Evolutionary conservation across 306 rosid genomes (phyloP).

Genomic region (Sicyos baderoa): DNA sequence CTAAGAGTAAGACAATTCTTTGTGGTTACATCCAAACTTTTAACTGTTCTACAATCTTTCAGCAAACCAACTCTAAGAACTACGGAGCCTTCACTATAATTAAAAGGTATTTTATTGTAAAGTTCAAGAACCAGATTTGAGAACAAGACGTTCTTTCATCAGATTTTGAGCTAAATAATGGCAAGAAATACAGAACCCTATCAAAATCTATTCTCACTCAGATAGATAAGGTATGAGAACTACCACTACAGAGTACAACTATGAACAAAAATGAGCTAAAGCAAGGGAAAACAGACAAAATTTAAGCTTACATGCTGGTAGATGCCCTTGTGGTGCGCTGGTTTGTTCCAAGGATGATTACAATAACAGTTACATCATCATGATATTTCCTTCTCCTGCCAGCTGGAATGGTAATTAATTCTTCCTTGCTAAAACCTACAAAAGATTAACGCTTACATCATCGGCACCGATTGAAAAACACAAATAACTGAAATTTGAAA

Average conservation of each 20-base stretch:
- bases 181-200: constrained; percentile 14
- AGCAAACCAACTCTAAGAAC: neutral
- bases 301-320: constrained; percentile 37
- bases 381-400: constrained; percentile 96
- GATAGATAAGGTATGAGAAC: constrained; percentile 1
- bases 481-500: no score
- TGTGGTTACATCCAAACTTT: constrained; percentile 4
- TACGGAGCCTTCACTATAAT: constrained; percentile 4
- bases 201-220: constrained; percentile 5
- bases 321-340: constrained; percentile 93
- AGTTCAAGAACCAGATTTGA: constrained; percentile 14
- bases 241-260: constrained; percentile 4
- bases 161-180: constrained; percentile 6
- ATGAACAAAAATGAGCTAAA: constrained; percentile 1
- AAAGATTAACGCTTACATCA: neutral
- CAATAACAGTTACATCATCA: constrained; percentile 88
- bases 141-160: constrained; percentile 12
- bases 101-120: constrained; percentile 14
- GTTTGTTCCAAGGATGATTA: constrained; percentile 72
- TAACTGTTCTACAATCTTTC: neutral
- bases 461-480: neutral
- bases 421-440: constrained; percentile 86
- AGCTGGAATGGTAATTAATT: constrained; percentile 73
- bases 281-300: constrained; percentile 16
- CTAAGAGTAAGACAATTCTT: neutral